These are phyloP conservation scores for Fusarium hainanense DNA, from an alignment of 2,329 filamentous ascomycete species.

Conservation along the genomic window DNA sequence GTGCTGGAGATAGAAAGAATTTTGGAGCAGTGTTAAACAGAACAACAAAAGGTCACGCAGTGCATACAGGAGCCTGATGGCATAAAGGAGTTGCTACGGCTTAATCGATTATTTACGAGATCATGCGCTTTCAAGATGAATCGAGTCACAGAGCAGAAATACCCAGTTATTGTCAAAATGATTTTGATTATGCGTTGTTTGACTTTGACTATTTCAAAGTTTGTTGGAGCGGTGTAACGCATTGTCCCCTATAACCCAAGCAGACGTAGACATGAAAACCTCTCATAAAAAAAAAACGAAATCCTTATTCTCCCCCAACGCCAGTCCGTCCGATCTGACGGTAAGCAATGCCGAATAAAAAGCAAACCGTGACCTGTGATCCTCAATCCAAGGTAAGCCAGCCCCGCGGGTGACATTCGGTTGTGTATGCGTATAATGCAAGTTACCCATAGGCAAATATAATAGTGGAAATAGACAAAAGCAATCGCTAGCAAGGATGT, in stretches of 20 bases:
- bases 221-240: conserved; percentile 9
- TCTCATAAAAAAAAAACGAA: background rate
- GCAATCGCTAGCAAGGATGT: conserved; percentile 24
- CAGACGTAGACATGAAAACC: conserved; percentile 21
- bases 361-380: conserved; percentile 15
- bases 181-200: conserved; percentile 28
- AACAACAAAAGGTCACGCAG: conserved; percentile 1
- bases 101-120: conserved; percentile 31
- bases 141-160: conserved; percentile 34
- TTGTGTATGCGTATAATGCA: conserved; percentile 3
- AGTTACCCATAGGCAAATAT: conserved; percentile 2
- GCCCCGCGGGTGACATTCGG: conserved; percentile 2
- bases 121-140: conserved; percentile 16
- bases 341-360: conserved; percentile 28
- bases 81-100: conserved; percentile 35
- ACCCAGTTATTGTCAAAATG: conserved; percentile 18
- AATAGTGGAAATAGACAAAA: conserved; percentile 13
- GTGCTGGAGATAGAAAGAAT: conserved; percentile 4
- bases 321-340: conserved; percentile 33
- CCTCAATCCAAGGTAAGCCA: conserved; percentile 30
- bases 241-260: conserved; percentile 3
- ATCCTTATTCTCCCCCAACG: conserved; percentile 25
- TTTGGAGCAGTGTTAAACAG: conserved; percentile 5
- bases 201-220: conserved; percentile 20
- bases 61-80: conserved; percentile 21